Percentiles rank a stretch among this genome's conserved stretches.
These are phyloP conservation scores for Luvunga scandens DNA, from an alignment of 345 rosid genomes.

Conservation along the genomic window DNA sequence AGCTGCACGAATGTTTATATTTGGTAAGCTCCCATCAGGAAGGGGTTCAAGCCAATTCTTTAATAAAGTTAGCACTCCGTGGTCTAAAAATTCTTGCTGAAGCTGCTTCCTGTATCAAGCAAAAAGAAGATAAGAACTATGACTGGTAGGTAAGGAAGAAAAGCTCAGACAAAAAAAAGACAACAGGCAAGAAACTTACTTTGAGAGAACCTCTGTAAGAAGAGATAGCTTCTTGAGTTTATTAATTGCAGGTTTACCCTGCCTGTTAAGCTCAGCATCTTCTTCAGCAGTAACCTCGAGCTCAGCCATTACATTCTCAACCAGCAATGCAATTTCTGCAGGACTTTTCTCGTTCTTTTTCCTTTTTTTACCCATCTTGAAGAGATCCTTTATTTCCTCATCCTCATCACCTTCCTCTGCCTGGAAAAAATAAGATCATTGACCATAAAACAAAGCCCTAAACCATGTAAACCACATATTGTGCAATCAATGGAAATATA, in stretches of 20 bases:
- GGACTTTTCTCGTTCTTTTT: slow-evolving; percentile 86
- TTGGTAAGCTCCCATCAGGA: slow-evolving; percentile 98
- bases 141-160: not conserved
- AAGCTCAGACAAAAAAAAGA: not conserved
- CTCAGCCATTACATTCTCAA: slow-evolving; percentile 96
- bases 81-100: slow-evolving; percentile 92
- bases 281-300: slow-evolving; percentile 94
- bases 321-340: slow-evolving; percentile 81
- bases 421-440: slow-evolving; percentile 31
- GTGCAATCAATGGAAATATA: not conserved
- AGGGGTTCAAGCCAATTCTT: slow-evolving; percentile 99
- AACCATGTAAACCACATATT: not conserved
- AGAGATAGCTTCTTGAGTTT: slow-evolving; percentile 91
- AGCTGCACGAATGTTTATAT: slow-evolving; percentile 90
- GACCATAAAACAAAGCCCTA: not conserved
- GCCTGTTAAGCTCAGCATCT: slow-evolving; percentile 83
- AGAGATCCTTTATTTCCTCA: slow-evolving; percentile 76
- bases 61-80: slow-evolving; percentile 80
- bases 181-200: slow-evolving; percentile 49
- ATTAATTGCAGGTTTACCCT: slow-evolving; percentile 86
- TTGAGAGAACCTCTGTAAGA: slow-evolving; percentile 87
- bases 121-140: slow-evolving; percentile 1
- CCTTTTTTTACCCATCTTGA: slow-evolving; percentile 84
- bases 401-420: slow-evolving; percentile 95
- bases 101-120: slow-evolving; percentile 79